phyloP scores from a whole-genome alignment of 495 filamentous ascomycete species.

The Hapsidospora chrysogenum region DNA sequence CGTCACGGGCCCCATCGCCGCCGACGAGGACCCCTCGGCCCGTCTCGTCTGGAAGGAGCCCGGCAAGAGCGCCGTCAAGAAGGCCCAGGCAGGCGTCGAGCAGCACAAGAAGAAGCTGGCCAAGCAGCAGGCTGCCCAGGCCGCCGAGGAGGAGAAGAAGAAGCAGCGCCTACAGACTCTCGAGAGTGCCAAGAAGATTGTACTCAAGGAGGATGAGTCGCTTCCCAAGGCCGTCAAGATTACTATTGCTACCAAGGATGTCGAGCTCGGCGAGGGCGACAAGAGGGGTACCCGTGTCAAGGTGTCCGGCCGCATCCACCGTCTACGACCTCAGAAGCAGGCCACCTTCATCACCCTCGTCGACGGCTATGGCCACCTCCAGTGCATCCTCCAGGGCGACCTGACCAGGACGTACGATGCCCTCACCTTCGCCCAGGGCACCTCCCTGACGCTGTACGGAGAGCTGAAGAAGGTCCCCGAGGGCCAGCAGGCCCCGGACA shows the following conservation, averaged over 20 bases:
- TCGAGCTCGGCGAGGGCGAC: constrained; percentile 47
- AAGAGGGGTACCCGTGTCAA: constrained; percentile 60
- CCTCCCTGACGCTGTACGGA: constrained; percentile 72
- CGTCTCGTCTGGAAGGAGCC: constrained; percentile 60
- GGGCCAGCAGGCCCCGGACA: constrained; percentile 64
- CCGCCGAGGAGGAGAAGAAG: constrained; percentile 56
- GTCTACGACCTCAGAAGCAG: constrained; percentile 70
- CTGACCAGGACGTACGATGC: constrained; percentile 88
- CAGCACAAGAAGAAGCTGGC: constrained; percentile 61
- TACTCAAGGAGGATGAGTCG: constrained; percentile 64
- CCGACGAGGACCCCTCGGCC: constrained; percentile 36
- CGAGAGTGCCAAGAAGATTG: constrained; percentile 78
- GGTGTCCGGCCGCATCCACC: constrained; percentile 75
- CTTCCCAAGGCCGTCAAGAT: constrained; percentile 65
- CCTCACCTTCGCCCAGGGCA: constrained; percentile 73
- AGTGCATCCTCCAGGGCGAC: constrained; percentile 72
- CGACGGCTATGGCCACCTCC: constrained; percentile 81
- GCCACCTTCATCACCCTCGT: constrained; percentile 73
- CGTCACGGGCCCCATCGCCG: constrained; percentile 42
- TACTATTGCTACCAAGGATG: constrained; percentile 49
- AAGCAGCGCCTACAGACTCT: constrained; percentile 45
- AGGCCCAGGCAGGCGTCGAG: constrained; percentile 55
- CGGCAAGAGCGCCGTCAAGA: constrained; percentile 71
- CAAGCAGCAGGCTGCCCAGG: constrained; percentile 49
- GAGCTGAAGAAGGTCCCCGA: constrained; percentile 75